Evolutionary conservation across 2,329 filamentous ascomycete species (phyloP).

Genomic region (Ambrosiella xylebori): DNA sequence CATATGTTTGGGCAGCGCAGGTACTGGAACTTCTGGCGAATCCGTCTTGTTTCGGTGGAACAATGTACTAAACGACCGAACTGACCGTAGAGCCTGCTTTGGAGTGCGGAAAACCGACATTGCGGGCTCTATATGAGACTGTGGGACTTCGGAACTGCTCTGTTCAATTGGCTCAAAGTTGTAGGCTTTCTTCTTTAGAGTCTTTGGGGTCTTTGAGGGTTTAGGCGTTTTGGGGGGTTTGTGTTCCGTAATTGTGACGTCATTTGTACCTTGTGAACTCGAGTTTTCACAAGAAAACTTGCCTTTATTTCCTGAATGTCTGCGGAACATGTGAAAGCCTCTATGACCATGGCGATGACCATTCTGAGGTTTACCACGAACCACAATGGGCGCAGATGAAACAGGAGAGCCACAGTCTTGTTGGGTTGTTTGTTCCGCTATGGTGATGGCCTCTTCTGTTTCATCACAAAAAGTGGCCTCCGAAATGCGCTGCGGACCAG

Average conservation of each 20-base stretch:
- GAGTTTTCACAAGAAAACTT: not conserved
- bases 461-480: slow-evolving; percentile 2
- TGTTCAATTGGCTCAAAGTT: not conserved
- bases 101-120: not conserved
- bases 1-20: not conserved
- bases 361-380: not conserved
- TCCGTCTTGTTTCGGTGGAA: slow-evolving; percentile 8
- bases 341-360: not conserved
- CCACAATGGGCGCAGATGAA: not conserved
- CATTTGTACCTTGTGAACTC: not conserved
- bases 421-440: not conserved
- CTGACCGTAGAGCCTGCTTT: slow-evolving; percentile 7
- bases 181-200: not conserved
- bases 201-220: not conserved
- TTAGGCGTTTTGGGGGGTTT: not conserved
- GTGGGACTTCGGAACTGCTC: not conserved
- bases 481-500: not conserved
- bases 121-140: not conserved
- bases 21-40: not conserved
- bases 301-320: not conserved
- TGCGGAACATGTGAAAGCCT: not conserved
- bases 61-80: slow-evolving; percentile 8
- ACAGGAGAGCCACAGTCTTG: not conserved
- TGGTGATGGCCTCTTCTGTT: slow-evolving; percentile 3
- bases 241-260: not conserved